Conservation (phyloP, 225 moss, liverwort and hornwort species). For the Rhytidiadelphus loreus region DNA sequence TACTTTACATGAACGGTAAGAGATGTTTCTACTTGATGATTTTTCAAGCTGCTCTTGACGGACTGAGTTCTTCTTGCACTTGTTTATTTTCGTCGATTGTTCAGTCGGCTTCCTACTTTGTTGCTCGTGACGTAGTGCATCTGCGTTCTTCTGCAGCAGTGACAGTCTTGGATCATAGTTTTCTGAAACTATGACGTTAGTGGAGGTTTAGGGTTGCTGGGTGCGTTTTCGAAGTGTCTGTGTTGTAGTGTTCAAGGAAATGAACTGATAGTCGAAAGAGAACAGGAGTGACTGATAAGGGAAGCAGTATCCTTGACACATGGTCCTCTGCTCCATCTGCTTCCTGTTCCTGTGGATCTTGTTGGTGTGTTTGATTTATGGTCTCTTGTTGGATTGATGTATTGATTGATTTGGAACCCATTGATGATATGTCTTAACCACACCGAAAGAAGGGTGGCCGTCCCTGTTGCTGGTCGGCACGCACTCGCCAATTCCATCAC, state of each 20-base stretch:
- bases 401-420: background rate
- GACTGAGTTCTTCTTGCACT: too few species aligned
- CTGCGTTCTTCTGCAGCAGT: too few species aligned
- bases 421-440: conserved; percentile 31
- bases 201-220: background rate
- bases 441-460: conserved; percentile 19
- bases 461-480: background rate
- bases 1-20: too few species aligned
- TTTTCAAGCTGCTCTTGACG: too few species aligned
- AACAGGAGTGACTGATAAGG: background rate
- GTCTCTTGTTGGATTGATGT: background rate
- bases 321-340: too few species aligned
- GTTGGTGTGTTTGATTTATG: background rate
- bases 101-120: too few species aligned
- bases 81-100: too few species aligned
- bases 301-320: too few species aligned
- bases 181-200: background rate
- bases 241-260: too few species aligned
- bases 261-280: background rate
- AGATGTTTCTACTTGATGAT: too few species aligned
- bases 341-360: background rate
- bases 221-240: background rate
- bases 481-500: background rate
- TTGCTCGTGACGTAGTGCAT: too few species aligned
- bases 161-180: too few species aligned